Evolutionary conservation across 371 early-diverging fungal species (phyloP).

Genomic region (Dinochytrium kinnereticum): DNA sequence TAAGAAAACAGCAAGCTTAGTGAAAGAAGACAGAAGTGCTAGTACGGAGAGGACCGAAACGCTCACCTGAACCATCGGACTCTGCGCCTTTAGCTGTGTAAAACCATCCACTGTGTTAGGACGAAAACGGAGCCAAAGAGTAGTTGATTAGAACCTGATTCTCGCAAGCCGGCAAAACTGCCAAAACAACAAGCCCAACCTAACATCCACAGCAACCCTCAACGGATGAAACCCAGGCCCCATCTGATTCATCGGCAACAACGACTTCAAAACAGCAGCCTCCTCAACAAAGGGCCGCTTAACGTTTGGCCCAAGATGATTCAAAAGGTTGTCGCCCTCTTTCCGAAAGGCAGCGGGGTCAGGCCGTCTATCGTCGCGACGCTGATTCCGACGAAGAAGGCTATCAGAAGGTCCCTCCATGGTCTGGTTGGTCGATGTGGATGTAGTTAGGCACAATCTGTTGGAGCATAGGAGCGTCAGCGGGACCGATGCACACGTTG

Average conservation of each 20-base stretch:
- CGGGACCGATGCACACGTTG: neutral
- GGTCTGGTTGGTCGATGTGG: neutral
- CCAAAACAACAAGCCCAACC: neutral
- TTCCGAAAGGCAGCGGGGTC: neutral
- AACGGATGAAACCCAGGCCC: slow-evolving; percentile 5
- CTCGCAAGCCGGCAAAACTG: no score
- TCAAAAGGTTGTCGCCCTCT: neutral
- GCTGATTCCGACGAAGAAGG: neutral
- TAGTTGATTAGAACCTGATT: no score
- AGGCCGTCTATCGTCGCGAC: neutral
- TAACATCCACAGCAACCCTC: slow-evolving; percentile 15
- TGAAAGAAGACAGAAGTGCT: neutral
- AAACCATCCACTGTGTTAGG: slow-evolving; percentile 2
- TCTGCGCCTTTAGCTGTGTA: neutral
- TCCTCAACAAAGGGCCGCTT: neutral
- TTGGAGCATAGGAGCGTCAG: neutral
- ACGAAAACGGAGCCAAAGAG: neutral
- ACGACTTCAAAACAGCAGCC: neutral
- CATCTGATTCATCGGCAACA: neutral
- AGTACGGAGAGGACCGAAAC: neutral
- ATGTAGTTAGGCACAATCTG: neutral
- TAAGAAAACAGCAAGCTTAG: neutral
- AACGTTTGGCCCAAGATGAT: neutral
- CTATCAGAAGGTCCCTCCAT: neutral
- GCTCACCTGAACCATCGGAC: neutral